Evolutionary conservation across 805 yeast species (phyloP).

Genomic region (Barnettozyma botsteinii): DNA sequence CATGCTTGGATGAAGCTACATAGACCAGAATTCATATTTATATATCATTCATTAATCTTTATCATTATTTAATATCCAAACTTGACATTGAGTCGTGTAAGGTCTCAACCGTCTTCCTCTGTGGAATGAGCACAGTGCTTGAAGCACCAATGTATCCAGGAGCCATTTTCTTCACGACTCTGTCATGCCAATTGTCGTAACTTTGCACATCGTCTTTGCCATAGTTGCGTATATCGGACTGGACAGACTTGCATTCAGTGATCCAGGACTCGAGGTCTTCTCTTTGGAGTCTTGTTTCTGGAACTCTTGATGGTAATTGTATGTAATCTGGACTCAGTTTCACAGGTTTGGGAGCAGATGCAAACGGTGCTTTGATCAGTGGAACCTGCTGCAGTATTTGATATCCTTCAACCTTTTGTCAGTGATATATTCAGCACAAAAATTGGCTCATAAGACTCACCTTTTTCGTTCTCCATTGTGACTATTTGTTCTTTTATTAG

Average conservation of each 20-base stretch:
- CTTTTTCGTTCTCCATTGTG: conserved; percentile 11
- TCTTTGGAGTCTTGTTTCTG: conserved; percentile 27
- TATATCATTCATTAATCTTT: neutral
- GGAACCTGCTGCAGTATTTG: conserved; percentile 49
- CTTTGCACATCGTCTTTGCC: conserved; percentile 23
- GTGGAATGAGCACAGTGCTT: conserved; percentile 17
- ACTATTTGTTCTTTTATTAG: no score
- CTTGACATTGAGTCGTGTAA: conserved; percentile 19
- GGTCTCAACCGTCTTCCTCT: conserved; percentile 5
- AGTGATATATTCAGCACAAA: neutral
- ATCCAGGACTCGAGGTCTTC: conserved; percentile 29
- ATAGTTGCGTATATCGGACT: conserved; percentile 20
- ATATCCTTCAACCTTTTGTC: conserved; percentile 33
- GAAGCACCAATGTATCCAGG: conserved; percentile 37
- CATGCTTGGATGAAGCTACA: conserved; percentile 62
- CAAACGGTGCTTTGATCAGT: conserved; percentile 45
- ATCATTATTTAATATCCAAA: conserved; percentile 7
- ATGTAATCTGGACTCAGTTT: conserved; percentile 45
- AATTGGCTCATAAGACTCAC: neutral
- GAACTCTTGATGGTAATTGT: conserved; percentile 30
- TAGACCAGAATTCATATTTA: neutral
- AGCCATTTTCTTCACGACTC: conserved; percentile 28
- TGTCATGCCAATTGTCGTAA: conserved; percentile 30
- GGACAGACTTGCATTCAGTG: conserved; percentile 28
- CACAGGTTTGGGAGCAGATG: conserved; percentile 49